Percentiles rank a stretch among this genome's conserved stretches.
These are phyloP conservation scores for Podaxis sp. DNA, from an alignment of 768 basidiomycete genomes.

Conservation along the genomic window DNA sequence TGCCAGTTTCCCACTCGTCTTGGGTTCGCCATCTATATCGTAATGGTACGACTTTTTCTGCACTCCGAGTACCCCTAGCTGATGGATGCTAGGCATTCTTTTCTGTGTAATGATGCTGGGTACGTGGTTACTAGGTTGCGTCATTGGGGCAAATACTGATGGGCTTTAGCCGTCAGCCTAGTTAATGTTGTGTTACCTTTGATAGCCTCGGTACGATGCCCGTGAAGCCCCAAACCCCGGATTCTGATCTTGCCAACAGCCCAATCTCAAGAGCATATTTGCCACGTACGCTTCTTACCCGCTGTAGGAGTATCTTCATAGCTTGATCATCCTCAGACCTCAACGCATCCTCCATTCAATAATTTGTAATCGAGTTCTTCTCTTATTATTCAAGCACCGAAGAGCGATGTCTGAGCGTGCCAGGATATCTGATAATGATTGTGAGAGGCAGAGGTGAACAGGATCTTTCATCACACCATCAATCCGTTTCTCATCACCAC, in stretches of 20 bases:
- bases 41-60: neutral
- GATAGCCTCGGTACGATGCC: neutral
- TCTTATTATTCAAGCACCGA: neutral
- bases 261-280: neutral
- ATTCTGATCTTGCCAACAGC: neutral
- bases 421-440: neutral
- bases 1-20: neutral
- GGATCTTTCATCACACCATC: too few relatives aligned
- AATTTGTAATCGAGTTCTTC: conserved; percentile 1
- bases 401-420: neutral
- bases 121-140: neutral
- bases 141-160: too few relatives aligned
- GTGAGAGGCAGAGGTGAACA: neutral
- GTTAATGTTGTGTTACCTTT: neutral
- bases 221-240: neutral
- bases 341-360: conserved; percentile 10
- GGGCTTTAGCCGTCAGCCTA: neutral
- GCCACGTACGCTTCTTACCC: neutral
- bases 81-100: neutral
- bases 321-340: neutral
- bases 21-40: neutral
- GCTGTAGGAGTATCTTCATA: too few relatives aligned
- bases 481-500: neutral
- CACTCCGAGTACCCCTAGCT: neutral
- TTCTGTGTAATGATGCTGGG: conserved; percentile 2